phyloP scores from a whole-genome alignment of 2,329 filamentous ascomycete species.

The Colletotrichum lupini region DNA sequence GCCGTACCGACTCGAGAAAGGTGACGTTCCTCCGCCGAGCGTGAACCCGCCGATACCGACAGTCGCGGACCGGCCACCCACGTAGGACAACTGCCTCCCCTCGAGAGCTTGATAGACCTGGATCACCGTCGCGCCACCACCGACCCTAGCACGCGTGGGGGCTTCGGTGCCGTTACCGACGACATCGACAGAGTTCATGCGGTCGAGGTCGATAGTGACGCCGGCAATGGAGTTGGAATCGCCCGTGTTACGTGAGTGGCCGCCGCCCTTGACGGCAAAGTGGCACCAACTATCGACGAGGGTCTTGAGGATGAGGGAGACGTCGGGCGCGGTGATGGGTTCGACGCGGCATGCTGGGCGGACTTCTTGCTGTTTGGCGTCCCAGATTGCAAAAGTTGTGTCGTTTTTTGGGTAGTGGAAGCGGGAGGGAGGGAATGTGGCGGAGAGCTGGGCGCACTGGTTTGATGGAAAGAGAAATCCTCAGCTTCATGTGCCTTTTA shows the following conservation, averaged over 20 bases:
- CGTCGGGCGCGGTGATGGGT: slow-evolving; percentile 26
- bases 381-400: slow-evolving; percentile 36
- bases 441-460: too few relatives aligned
- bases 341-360: slow-evolving; percentile 34
- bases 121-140: not conserved
- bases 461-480: too few relatives aligned
- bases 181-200: slow-evolving; percentile 39
- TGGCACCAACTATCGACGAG: slow-evolving; percentile 27
- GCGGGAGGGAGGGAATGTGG: too few relatives aligned
- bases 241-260: slow-evolving; percentile 13
- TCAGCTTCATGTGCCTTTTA: too few relatives aligned
- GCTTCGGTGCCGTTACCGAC: too few relatives aligned
- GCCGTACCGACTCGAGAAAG: slow-evolving; percentile 43
- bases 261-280: slow-evolving; percentile 36
- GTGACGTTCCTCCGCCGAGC: slow-evolving; percentile 43
- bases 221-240: slow-evolving; percentile 46
- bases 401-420: not conserved
- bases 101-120: slow-evolving; percentile 42
- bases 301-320: slow-evolving; percentile 15
- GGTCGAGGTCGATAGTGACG: slow-evolving; percentile 45
- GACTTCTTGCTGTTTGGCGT: slow-evolving; percentile 36
- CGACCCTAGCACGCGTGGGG: not conserved
- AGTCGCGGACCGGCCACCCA: slow-evolving; percentile 28
- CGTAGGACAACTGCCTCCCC: slow-evolving; percentile 26
- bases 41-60: slow-evolving; percentile 36